Evolutionary conservation across 2,329 filamentous ascomycete genomes (phyloP).

Genomic region (Zymoseptoria pseudotritici): DNA sequence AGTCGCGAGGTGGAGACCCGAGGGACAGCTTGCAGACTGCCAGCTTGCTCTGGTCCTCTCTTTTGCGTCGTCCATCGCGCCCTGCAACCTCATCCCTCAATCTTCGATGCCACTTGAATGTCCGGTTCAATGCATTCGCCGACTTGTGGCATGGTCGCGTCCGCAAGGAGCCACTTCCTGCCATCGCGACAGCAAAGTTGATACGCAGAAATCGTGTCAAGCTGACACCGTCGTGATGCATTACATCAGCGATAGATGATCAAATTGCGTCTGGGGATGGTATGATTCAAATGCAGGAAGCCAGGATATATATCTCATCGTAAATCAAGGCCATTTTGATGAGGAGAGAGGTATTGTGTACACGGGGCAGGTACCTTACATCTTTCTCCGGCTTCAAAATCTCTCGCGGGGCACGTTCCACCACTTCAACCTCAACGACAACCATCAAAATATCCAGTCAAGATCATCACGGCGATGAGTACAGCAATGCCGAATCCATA

Average conservation of each 20-base stretch:
- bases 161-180: background rate
- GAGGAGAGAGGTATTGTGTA: background rate
- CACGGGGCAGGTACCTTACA: background rate
- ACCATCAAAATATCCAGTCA: background rate
- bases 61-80: background rate
- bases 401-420: background rate
- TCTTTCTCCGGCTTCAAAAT: background rate
- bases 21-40: background rate
- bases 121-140: background rate
- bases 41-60: background rate
- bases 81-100: background rate
- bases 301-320: too few relatives aligned
- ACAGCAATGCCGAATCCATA: constrained; percentile 9
- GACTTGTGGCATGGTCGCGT: background rate
- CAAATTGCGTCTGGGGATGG: background rate
- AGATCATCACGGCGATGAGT: background rate
- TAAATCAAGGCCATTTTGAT: background rate
- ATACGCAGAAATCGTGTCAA: background rate
- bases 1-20: background rate
- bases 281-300: too few relatives aligned
- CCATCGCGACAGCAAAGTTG: background rate
- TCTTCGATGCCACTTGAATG: background rate
- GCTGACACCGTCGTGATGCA: background rate
- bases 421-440: background rate
- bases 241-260: background rate